These are phyloP conservation scores for Suillus luteus DNA, from an alignment of 768 basidiomycete species.

Conservation along the genomic window DNA sequence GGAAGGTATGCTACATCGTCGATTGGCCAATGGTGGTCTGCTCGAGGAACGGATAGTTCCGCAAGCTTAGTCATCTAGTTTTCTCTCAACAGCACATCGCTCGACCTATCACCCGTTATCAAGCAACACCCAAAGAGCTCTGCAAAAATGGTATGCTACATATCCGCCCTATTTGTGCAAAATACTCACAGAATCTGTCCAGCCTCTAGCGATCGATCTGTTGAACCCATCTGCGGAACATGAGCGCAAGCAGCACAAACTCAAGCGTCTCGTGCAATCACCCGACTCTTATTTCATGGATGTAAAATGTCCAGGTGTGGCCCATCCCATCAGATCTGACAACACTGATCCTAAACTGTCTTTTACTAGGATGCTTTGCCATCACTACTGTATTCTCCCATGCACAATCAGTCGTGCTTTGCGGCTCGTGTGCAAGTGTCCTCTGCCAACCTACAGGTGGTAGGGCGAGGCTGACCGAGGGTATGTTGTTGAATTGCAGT, in stretches of 20 bases:
- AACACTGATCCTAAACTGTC: constrained; percentile 4
- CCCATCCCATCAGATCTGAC: too few species aligned
- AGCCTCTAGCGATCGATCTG: constrained; percentile 98
- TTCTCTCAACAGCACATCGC: constrained; percentile 1
- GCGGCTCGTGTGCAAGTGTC: constrained; percentile 88
- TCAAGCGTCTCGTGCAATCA: constrained; percentile 97
- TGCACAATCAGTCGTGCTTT: constrained; percentile 96
- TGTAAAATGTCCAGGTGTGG: constrained; percentile 94
- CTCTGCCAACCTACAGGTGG: constrained; percentile 98
- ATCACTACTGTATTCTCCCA: constrained; percentile 99
- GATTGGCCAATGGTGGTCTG: neutral
- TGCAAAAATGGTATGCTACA: neutral
- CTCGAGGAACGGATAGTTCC: neutral
- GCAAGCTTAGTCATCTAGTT: constrained; percentile 1
- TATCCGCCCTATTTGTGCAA: neutral
- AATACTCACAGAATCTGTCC: neutral
- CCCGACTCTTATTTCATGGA: constrained; percentile 99
- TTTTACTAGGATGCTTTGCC: constrained; percentile 76
- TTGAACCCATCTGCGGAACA: constrained; percentile 90
- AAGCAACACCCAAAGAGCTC: neutral
- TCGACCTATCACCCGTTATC: neutral
- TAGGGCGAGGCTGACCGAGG: constrained; percentile 96
- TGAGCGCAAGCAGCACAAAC: constrained; percentile 93
- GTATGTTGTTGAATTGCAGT: constrained; percentile 46
- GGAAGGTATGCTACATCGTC: neutral